Evolutionary conservation across 768 basidiomycete species (phyloP), one percentile per base, ranked within the genome.

Genomic region (Boletus bicolor): DNA sequence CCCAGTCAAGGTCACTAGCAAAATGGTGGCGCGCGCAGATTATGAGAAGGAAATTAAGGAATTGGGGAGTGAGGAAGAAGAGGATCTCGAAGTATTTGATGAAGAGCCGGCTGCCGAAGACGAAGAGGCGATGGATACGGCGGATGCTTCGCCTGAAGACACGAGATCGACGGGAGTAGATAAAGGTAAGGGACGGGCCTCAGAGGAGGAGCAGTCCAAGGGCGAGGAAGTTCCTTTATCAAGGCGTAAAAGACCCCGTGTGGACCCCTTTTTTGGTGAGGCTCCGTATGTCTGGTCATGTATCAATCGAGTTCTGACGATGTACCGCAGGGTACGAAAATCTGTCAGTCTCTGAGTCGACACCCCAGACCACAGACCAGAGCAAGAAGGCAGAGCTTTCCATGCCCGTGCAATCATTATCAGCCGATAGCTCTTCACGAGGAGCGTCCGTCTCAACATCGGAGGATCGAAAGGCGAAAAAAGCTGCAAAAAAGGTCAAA

Each of bases 211-310:
- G 52, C 53, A 56, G 36, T 49, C 51, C 34, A 39, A 34, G n/a
- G 55, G 9, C 10, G 65, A 56, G 24, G 34, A 60, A 17, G 49
- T 46, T 35, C 39, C 57, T 30, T 65, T 64, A 9, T 50, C 58
- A 7, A 83, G 81, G 66, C 79, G 81, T 32, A 77, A 79, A 67
- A 76, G 85, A 61, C 76, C 78, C 30, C 71, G 69, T 0, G 64
- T 86, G 30, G 87, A 89, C 69, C 84, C 85, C 6, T 90, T 89
- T 61, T 79, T 83, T 54, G 87, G 89, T 84, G 63, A 57, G 56
- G 26, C 32, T 24, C 15, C 8, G 15, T 36, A 5, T 12, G 17
- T 7, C 10, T 8, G 38, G n/a, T 53, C 48, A 26, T 30, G n/a
- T 4, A 35, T 47, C 12, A 7, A 5, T 10, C 8, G 24, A 15